Evolutionary conservation across 192 early-diverging fungal genomes (phyloP), one percentile per base, ranked within the genome.

Genomic region (Lobulomyces angularis): DNA sequence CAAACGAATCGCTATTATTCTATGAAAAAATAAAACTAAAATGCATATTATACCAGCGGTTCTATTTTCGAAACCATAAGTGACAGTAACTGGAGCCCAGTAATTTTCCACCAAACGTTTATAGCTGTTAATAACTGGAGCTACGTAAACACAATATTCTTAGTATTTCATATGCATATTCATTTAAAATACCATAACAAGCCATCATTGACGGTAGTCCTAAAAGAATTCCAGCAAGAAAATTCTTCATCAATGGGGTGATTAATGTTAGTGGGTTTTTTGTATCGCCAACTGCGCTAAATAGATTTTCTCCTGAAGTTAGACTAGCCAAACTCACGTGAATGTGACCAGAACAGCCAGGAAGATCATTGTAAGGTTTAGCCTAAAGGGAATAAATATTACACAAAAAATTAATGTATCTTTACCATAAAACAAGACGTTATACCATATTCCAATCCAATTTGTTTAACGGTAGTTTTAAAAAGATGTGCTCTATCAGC

Each of bases 341-440:
- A 8, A 80, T 53, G 51, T 88, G 85, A 8, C 85, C 85, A 17
- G 80, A 83, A 46, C 81, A 84, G 2, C 85, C 85, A 2, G 85
- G 85, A 17, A 80, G 51, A 27, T 77, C 60, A 0, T 43, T 32
- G 45, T 77, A 70, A 1, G 85, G 85, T 41, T 88, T 88, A 2
- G 85, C 85, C n/a, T n/a, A n/a, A n/a, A n/a, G n/a, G n/a, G n/a
- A n/a, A n/a, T n/a, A n/a, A n/a, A n/a, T n/a, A n/a, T n/a, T n/a
- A n/a, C n/a, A n/a, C n/a, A n/a, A n/a, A n/a, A n/a, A n/a, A n/a
- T n/a, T n/a, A n/a, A n/a, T n/a, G n/a, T n/a, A n/a, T n/a, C n/a
- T n/a, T n/a, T n/a, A n/a, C n/a, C 85, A 88, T 88, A 62, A 88
- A 88, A 8, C 69, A 76, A 6, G 85, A 56, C 55, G 83, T 79